phyloP scores from a whole-genome alignment of 257 asterid genomes.

The Ballota nigra region DNA sequence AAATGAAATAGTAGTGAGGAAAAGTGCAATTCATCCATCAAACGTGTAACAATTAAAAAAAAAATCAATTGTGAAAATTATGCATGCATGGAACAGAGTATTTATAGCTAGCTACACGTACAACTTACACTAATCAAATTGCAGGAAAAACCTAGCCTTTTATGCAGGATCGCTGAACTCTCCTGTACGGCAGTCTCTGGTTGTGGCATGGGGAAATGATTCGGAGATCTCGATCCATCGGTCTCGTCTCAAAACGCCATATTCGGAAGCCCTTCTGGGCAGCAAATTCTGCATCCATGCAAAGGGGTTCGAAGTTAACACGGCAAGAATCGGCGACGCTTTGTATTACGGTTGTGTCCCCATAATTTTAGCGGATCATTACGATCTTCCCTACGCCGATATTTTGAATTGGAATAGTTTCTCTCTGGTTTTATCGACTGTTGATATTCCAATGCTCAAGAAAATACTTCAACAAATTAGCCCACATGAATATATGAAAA shows the following conservation, averaged over 20 bases:
- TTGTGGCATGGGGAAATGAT: slow-evolving; percentile 55
- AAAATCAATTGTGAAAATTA: too few species aligned
- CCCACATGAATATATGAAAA: slow-evolving; percentile 37
- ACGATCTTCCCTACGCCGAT: slow-evolving; percentile 82
- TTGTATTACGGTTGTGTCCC: slow-evolving; percentile 90
- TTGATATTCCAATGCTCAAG: slow-evolving; percentile 65
- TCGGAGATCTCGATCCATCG: slow-evolving; percentile 57
- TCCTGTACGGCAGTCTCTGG: slow-evolving; percentile 40
- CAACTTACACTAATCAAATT: not conserved
- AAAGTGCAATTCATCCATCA: too few species aligned
- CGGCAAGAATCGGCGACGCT: slow-evolving; percentile 80
- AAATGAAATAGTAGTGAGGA: too few species aligned
- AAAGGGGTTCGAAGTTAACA: slow-evolving; percentile 91
- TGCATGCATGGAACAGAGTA: not conserved
- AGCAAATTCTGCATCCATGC: slow-evolving; percentile 94
- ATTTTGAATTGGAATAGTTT: slow-evolving; percentile 66
- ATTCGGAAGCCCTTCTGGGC: slow-evolving; percentile 66
- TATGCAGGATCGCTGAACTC: slow-evolving; percentile 95
- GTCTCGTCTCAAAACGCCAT: slow-evolving; percentile 61
- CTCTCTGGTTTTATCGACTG: slow-evolving; percentile 48
- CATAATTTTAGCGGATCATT: slow-evolving; percentile 71
- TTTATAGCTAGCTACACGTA: not conserved
- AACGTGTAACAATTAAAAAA: too few species aligned
- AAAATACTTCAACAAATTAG: slow-evolving; percentile 36
- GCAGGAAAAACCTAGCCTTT: slow-evolving; percentile 71